These are phyloP conservation scores for Endothia cerciana DNA, from an alignment of 2,329 filamentous ascomycete species.

Conservation along the genomic window DNA sequence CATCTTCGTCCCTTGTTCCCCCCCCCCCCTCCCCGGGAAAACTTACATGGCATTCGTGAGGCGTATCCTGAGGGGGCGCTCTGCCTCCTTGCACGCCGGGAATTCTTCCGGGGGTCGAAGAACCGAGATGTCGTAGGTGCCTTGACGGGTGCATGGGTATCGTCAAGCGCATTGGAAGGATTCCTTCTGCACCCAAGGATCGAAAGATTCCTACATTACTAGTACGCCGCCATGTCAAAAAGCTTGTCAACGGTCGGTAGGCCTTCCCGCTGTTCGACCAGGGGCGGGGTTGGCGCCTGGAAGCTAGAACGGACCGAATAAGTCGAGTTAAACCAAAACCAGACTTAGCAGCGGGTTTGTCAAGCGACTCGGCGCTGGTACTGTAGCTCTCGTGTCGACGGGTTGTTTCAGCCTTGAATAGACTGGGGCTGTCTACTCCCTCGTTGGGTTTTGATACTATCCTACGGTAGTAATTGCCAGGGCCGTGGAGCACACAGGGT, in stretches of 20 bases:
- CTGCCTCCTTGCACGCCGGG: background rate
- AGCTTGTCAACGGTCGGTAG: background rate
- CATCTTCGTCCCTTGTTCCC: too few species aligned
- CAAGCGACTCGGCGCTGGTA: background rate
- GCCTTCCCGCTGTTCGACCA: background rate
- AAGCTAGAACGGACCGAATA: background rate
- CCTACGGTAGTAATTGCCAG: too few species aligned
- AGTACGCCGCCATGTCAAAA: too few species aligned
- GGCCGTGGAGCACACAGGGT: too few species aligned
- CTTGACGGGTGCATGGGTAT: slow-evolving; percentile 4
- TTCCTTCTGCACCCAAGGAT: too few species aligned
- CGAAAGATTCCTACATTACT: too few species aligned
- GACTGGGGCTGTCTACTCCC: too few species aligned
- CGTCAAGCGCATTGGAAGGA: background rate
- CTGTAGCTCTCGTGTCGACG: too few species aligned
- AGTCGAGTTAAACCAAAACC: background rate
- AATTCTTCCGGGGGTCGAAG: too few species aligned
- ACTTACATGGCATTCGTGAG: background rate
- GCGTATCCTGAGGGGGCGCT: background rate
- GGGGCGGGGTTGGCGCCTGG: background rate
- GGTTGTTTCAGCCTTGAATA: background rate
- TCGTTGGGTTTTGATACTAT: too few species aligned
- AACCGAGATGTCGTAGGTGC: slow-evolving; percentile 13
- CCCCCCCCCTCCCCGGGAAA: too few species aligned
- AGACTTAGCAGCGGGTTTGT: background rate